Base-by-base conservation (phyloP, 2,329 filamentous ascomycete genomes). In the Trichoderma koningii region DNA sequence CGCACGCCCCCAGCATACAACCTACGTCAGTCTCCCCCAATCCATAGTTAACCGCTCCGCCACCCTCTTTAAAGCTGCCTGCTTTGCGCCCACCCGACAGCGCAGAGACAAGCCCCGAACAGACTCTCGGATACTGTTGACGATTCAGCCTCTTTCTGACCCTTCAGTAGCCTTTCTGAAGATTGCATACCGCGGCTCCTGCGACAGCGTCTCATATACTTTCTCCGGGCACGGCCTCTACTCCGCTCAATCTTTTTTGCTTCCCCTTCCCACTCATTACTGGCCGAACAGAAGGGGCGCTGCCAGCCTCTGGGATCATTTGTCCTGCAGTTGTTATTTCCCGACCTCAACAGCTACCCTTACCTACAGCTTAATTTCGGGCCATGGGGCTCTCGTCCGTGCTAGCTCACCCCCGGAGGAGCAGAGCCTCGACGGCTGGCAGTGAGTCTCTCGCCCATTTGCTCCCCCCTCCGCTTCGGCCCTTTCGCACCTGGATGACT, bases 371-470 rank as follows among this genome's bases (percentile, higher is more conserved):
- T 50, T 42, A 42, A 42, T 44, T 52, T 62, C 26, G 50, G 47
- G 60, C 50, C 19, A 63, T 65, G 63, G 56, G 65, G 45, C 65
- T 66, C 28, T 56, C 65, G 10, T 66, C 65, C 9, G 65, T 66
- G 45, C 53, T 66, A 42, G 50, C 61, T 34, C 53, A 51, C 48
- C 65, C 60, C 48, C 65, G 65, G 41, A 66, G 65, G 56, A 63
- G 47, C 44, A 60, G 56, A 60, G 48, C 65, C 47, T 66, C 65
- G 50, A 66, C 65, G 34, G 41, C 63, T 53, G 65, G 47, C 30
- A 63, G 60, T 63, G 19, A 63, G 60, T 59, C 9, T 59, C 9
- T 48, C 48, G 50, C 45, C 61, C 41, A 38, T 53, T 47, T 55
- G 61, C 50, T 28, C 52, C 52, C 52, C 62, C 34, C 9, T 64